phyloP scores from a whole-genome alignment of 1,284 basidiomycete species.

The Microbotryum scabiosae region DNA sequence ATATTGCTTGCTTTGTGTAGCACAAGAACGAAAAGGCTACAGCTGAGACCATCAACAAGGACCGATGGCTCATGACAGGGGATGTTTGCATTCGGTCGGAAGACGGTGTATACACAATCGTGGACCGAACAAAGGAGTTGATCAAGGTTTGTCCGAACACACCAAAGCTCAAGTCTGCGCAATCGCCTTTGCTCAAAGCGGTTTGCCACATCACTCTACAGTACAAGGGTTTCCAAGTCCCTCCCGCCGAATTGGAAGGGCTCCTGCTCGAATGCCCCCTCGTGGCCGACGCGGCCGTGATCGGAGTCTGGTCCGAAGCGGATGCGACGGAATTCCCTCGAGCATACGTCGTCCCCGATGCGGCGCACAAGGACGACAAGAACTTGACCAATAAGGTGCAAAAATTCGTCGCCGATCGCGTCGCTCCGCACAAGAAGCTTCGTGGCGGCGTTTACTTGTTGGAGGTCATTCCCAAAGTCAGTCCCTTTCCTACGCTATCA shows the following conservation, averaged over 20 bases:
- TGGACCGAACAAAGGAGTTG: conserved; percentile 22
- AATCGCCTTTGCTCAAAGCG: too few relatives aligned
- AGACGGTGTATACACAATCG: conserved; percentile 17
- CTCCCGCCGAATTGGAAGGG: conserved; percentile 27
- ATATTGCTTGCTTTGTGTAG: background rate
- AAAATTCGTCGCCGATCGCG: conserved; percentile 18
- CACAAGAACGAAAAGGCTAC: conserved; percentile 20
- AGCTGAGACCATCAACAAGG: conserved; percentile 14
- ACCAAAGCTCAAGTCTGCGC: too few relatives aligned
- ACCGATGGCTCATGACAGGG: conserved; percentile 27
- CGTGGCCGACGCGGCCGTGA: conserved; percentile 27
- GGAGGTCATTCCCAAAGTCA: conserved; percentile 45
- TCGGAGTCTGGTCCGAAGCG: conserved; percentile 26
- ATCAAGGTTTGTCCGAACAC: conserved; percentile 8
- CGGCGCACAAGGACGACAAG: conserved; percentile 8
- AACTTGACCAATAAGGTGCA: conserved; percentile 13
- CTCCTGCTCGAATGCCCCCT: conserved; percentile 17
- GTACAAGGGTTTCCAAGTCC: conserved; percentile 20
- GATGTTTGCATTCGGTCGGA: conserved; percentile 17
- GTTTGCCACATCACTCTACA: background rate
- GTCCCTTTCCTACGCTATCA: conserved; percentile 6
- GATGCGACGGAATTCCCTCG: conserved; percentile 27
- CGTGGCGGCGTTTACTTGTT: conserved; percentile 44
- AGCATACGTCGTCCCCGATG: conserved; percentile 24
- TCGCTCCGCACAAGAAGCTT: conserved; percentile 44